phyloP scores from a whole-genome alignment of 1,139 yeast species.

The Williopsis jadinii region DNA sequence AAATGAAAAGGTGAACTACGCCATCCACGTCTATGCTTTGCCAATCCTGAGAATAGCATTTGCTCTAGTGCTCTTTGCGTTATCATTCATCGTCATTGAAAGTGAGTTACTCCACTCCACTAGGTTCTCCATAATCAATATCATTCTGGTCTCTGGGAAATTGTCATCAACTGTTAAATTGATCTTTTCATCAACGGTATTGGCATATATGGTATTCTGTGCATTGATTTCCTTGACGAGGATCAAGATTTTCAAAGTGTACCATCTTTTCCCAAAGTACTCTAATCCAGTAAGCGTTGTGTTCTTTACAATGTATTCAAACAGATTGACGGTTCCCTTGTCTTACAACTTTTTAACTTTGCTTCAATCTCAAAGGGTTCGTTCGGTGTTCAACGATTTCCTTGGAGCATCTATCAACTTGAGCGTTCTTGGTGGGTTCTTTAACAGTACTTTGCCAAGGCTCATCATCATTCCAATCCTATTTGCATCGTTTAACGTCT shows the following conservation, averaged over 20 bases:
- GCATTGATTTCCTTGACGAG: constrained; percentile 62
- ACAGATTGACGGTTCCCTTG: constrained; percentile 76
- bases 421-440: constrained; percentile 64
- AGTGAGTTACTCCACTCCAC: constrained; percentile 76
- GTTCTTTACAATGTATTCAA: constrained; percentile 75
- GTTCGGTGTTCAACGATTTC: constrained; percentile 40
- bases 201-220: constrained; percentile 62
- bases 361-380: constrained; percentile 36
- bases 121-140: constrained; percentile 50
- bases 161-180: constrained; percentile 31
- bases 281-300: constrained; percentile 72
- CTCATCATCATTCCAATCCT: constrained; percentile 61
- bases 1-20: constrained; percentile 33
- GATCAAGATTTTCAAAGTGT: constrained; percentile 65
- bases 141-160: constrained; percentile 29
- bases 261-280: constrained; percentile 60
- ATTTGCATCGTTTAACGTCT: constrained; percentile 60
- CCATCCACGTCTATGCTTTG: constrained; percentile 33
- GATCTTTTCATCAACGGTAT: constrained; percentile 34
- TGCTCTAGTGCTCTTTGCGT: constrained; percentile 32
- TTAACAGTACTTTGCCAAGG: constrained; percentile 73
- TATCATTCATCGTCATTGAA: constrained; percentile 55
- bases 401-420: constrained; percentile 70
- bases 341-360: constrained; percentile 73
- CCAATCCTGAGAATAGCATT: constrained; percentile 40